Conservation (phyloP, 1,284 basidiomycete species). For the Irpex sp. region DNA sequence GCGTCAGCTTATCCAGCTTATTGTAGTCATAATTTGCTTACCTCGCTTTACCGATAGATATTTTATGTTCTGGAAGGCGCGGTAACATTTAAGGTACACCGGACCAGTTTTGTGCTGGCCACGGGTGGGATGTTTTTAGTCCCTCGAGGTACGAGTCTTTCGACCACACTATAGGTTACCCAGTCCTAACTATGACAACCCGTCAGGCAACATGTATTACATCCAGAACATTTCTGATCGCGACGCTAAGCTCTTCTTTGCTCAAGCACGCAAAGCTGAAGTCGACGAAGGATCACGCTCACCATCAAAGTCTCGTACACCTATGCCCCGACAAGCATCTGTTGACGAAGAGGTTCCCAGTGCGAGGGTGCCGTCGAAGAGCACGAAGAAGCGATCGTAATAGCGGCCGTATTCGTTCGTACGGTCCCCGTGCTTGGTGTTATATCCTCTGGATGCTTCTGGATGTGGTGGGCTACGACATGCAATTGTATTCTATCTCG, state of each 20-base stretch:
- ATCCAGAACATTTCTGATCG: conserved; percentile 86
- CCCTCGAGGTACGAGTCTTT: conserved; percentile 68
- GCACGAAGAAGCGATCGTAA: background rate
- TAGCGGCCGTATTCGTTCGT: background rate
- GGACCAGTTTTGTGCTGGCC: conserved; percentile 74
- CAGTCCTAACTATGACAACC: background rate
- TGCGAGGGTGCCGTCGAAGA: background rate
- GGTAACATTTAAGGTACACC: conserved; percentile 81
- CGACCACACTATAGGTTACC: background rate
- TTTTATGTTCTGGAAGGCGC: conserved; percentile 89
- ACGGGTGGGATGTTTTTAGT: conserved; percentile 89
- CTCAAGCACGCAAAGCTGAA: conserved; percentile 81
- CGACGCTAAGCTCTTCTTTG: conserved; percentile 86
- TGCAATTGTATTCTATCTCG: background rate
- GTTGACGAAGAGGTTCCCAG: background rate
- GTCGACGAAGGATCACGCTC: conserved; percentile 26
- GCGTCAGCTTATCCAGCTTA: conserved; percentile 30
- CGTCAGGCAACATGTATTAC: conserved; percentile 82
- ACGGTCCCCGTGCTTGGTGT: too few species aligned
- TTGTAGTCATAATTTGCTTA: background rate
- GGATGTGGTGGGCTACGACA: background rate
- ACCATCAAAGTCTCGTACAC: background rate
- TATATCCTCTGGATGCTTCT: background rate
- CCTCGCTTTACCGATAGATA: conserved; percentile 45
- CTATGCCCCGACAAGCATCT: background rate